Evolutionary conservation across 768 basidiomycete genomes (phyloP).

Genomic region (Boletellus sp.): DNA sequence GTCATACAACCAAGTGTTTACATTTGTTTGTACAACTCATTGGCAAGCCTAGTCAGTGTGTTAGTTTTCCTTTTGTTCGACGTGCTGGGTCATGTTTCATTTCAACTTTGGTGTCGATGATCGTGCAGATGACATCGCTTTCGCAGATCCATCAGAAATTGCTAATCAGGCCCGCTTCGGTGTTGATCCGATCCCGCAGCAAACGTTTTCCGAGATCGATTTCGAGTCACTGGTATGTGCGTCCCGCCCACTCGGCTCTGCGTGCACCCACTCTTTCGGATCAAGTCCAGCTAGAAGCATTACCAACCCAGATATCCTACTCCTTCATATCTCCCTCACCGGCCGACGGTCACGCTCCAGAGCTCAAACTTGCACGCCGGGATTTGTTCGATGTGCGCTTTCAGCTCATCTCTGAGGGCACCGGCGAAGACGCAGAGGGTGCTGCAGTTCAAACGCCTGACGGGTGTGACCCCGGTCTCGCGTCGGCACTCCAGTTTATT

Average conservation of each 20-base stretch:
- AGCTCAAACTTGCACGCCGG: conserved; percentile 56
- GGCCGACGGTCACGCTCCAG: conserved; percentile 22
- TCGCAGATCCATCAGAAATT: not conserved
- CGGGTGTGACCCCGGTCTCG: not conserved
- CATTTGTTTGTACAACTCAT: too few relatives aligned
- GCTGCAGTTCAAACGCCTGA: conserved; percentile 17
- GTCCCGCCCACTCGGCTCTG: not conserved
- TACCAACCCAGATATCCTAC: conserved; percentile 77
- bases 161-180: conserved; percentile 9
- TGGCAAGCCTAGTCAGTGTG: too few relatives aligned
- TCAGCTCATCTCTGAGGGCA: conserved; percentile 70
- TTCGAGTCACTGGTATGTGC: conserved; percentile 32
- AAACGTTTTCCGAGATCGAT: conserved; percentile 27
- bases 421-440: conserved; percentile 30
- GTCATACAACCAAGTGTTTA: too few relatives aligned
- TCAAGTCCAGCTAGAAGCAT: conserved; percentile 52
- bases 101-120: conserved; percentile 61
- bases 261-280: conserved; percentile 6
- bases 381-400: conserved; percentile 97
- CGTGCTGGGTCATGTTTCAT: conserved; percentile 33
- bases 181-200: not conserved
- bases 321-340: conserved; percentile 63
- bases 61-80: not conserved
- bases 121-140: conserved; percentile 27
- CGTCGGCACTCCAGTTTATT: conserved; percentile 55